A percentile compares a stretch with the other conserved stretches of the same genome.
Conservation (phyloP, 352 stramenopile genomes). For the Pythium coloratum region DNA sequence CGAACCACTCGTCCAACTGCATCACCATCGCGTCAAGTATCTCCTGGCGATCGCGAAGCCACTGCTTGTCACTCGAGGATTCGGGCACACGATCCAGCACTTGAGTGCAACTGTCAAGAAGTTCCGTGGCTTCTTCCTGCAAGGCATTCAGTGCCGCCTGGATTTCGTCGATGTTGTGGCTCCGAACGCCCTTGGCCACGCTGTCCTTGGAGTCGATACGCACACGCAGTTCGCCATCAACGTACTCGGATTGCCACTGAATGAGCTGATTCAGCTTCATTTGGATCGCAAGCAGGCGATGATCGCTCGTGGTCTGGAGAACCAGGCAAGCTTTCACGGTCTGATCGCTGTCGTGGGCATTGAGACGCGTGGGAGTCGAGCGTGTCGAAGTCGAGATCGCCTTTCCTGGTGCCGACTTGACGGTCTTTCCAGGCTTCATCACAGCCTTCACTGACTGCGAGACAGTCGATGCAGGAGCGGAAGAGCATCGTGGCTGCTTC, state of each 20-base stretch:
- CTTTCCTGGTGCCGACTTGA: background rate
- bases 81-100: background rate
- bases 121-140: constrained; percentile 1
- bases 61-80: background rate
- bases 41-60: background rate
- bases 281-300: background rate
- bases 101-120: background rate
- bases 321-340: background rate
- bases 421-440: background rate
- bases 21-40: background rate
- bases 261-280: constrained; percentile 3
- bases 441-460: background rate
- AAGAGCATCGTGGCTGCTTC: background rate
- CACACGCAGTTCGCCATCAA: background rate
- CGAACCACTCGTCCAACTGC: constrained; percentile 6
- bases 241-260: background rate
- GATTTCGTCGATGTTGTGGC: constrained; percentile 4
- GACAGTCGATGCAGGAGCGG: background rate
- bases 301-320: constrained; percentile 2
- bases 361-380: too few relatives aligned
- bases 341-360: background rate
- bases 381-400: background rate
- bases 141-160: background rate
- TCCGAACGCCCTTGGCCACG: background rate
- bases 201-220: background rate